A percentile compares a stretch with the other conserved stretches of the same genome.
phyloP scores from a whole-genome alignment of 116 monocot species.

The Zostera marina region DNA sequence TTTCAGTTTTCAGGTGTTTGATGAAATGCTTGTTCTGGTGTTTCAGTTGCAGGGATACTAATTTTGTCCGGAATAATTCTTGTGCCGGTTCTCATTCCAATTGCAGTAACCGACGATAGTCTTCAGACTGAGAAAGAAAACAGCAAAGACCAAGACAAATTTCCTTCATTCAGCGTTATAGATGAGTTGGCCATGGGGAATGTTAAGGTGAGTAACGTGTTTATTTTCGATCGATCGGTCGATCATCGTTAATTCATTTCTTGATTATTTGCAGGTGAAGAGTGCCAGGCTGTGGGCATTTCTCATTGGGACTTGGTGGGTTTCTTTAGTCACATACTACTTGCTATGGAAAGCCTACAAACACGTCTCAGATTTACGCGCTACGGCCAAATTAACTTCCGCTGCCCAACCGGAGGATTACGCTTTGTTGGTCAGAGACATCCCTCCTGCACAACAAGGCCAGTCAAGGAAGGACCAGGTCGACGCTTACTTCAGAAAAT shows the following conservation, averaged over 20 bases:
- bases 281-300: constrained; percentile 76
- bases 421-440: constrained; percentile 69
- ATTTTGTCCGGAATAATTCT: constrained; percentile 25
- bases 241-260: not conserved
- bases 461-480: constrained; percentile 73
- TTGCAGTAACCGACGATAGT: constrained; percentile 26
- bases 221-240: too few relatives aligned
- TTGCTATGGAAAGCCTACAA: constrained; percentile 74
- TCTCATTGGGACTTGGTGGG: constrained; percentile 59
- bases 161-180: constrained; percentile 20
- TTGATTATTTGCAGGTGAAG: constrained; percentile 24
- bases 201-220: constrained; percentile 29
- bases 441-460: constrained; percentile 36
- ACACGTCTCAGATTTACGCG: constrained; percentile 67
- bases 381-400: constrained; percentile 29
- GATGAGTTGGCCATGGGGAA: constrained; percentile 77
- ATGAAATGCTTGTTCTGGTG: not conserved
- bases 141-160: constrained; percentile 2
- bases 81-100: constrained; percentile 26
- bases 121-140: not conserved
- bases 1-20: not conserved
- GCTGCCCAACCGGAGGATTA: constrained; percentile 55
- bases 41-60: constrained; percentile 22
- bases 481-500: constrained; percentile 65
- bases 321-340: constrained; percentile 54